A percentile compares a stretch with the other conserved stretches of the same genome.
These are phyloP conservation scores for Daedalea quercina DNA, from an alignment of 768 basidiomycete genomes.

Conservation along the genomic window DNA sequence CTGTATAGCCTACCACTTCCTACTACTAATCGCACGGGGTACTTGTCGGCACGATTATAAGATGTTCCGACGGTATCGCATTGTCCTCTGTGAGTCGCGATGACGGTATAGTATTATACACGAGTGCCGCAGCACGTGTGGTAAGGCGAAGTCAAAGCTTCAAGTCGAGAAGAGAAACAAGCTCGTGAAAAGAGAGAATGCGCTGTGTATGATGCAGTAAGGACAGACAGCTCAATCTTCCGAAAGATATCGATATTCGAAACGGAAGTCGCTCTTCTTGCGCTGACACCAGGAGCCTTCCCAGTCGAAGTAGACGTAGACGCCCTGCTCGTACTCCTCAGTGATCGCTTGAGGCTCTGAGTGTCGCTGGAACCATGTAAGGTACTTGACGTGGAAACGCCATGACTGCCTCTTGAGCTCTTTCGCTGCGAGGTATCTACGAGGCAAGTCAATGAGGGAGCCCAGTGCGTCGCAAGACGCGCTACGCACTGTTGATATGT, in stretches of 20 bases:
- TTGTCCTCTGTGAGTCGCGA: conserved; percentile 2
- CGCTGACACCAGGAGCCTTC: conserved; percentile 98
- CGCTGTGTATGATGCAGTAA: not conserved
- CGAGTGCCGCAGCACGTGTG: not conserved
- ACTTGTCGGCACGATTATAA: not conserved
- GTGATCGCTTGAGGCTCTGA: conserved; percentile 98
- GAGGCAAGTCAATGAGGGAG: not conserved
- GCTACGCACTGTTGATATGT: conserved; percentile 90
- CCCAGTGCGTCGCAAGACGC: not conserved
- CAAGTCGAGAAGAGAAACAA: not conserved
- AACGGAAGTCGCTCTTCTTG: conserved; percentile 97
- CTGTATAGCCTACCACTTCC: not conserved
- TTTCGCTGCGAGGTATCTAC: conserved; percentile 89
- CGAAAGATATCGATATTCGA: conserved; percentile 91
- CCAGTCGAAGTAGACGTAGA: conserved; percentile 99
- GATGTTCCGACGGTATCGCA: not conserved
- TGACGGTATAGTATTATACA: not conserved
- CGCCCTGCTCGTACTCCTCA: conserved; percentile 98
- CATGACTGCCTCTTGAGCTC: conserved; percentile 97
- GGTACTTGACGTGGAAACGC: conserved; percentile 98
- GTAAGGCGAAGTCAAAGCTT: not conserved
- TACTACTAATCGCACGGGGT: not conserved
- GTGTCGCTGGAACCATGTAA: conserved; percentile 99
- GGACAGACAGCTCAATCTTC: conserved; percentile 54
- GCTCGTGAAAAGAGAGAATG: not conserved